Evolutionary conservation across 495 filamentous ascomycete species (phyloP).

Genomic region (Trichocladium antarcticum): DNA sequence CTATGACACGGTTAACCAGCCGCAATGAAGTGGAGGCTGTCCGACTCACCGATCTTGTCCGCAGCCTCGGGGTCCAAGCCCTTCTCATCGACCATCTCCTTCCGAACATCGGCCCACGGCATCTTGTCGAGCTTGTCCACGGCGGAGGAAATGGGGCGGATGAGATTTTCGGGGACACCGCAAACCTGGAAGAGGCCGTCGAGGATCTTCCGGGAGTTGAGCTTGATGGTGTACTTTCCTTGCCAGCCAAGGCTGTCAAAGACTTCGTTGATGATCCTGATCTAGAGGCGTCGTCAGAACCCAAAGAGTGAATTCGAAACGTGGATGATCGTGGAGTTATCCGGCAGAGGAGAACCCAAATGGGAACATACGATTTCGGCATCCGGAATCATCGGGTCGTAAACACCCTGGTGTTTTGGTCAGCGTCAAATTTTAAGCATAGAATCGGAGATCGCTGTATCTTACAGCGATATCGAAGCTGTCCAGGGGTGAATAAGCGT

Average conservation of each 20-base stretch:
- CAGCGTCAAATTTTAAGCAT: background rate
- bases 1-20: background rate
- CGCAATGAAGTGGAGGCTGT: slow-evolving; percentile 26
- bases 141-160: slow-evolving; percentile 75
- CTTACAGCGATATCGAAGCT: slow-evolving; percentile 74
- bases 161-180: slow-evolving; percentile 77
- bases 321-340: background rate
- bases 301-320: background rate
- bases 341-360: background rate
- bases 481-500: background rate
- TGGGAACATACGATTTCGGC: slow-evolving; percentile 62
- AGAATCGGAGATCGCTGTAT: background rate
- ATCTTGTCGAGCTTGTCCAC: slow-evolving; percentile 95
- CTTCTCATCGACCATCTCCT: slow-evolving; percentile 83
- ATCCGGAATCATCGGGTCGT: slow-evolving; percentile 91
- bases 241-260: slow-evolving; percentile 65
- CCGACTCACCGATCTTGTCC: slow-evolving; percentile 75
- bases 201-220: slow-evolving; percentile 91
- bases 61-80: slow-evolving; percentile 62
- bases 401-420: slow-evolving; percentile 35
- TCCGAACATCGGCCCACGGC: slow-evolving; percentile 78
- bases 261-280: slow-evolving; percentile 66
- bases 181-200: slow-evolving; percentile 87
- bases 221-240: slow-evolving; percentile 61
- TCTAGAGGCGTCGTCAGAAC: slow-evolving; percentile 1